Evolutionary conservation across 306 rosid species (phyloP), one percentile per base, ranked within the genome.

Genomic region (Crotalaria pallida): DNA sequence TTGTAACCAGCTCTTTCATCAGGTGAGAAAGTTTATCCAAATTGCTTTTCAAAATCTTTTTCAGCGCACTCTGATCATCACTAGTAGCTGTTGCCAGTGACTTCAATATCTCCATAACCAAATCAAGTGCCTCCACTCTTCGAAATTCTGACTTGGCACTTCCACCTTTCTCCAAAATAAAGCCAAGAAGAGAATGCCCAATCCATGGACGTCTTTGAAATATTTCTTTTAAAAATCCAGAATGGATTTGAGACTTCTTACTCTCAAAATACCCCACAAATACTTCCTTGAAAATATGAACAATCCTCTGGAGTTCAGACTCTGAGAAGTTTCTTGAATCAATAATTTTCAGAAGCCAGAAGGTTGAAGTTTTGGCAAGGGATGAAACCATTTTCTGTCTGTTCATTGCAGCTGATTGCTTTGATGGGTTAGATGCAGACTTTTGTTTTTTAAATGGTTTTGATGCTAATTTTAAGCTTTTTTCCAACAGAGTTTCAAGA

Each of bases 201-300:
- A 94, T 77, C 96, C 97, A 88, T 16, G 95, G 87, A 48, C 95
- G 71, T 61, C 99, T 81, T 51, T 81, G 77, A 71, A 88, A 71
- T 72, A 88, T 85, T 78, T 94, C 97, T 79, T 89, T 91, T 67
- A 91, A 72, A 66, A 88, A 88, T 16, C 83, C 97, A 7, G 83
- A 74, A 68, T 94, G 88, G 59, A 95, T 79, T 79, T 95, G 95
- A 22, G 91, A 91, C 81, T 86, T 94, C 58, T 87, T 95, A 68
- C 77, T 83, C 38, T 83, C 82, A 33, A 95, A 89, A 73, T 87
- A 89, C 11, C 81, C 86, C 6, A 24, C 81, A 67, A 91, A 71
- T 58, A 85, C 83, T 29, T 79, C 78, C 31, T 44, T 77, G 44
- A 91, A 94, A 63, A 95, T 80, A 50, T 82, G 82, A 48, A 83